phyloP scores from a whole-genome alignment of 2,329 filamentous ascomycete species.

The Penicillium digitatum region DNA sequence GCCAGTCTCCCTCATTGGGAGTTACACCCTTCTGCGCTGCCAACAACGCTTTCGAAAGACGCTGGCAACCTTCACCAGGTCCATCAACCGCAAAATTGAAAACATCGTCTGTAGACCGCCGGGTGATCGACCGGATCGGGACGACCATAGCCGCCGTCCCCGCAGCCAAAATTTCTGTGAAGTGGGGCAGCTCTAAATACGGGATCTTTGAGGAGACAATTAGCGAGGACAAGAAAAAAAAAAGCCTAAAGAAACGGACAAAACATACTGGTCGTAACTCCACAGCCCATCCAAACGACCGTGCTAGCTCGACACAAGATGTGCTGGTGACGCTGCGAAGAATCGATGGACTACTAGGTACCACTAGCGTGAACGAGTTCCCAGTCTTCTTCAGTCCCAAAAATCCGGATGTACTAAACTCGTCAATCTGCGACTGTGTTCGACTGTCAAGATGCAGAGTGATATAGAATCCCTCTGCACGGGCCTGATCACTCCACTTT shows the following conservation, averaged over 20 bases:
- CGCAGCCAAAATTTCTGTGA: slow-evolving; percentile 26
- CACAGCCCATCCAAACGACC: slow-evolving; percentile 32
- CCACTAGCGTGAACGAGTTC: slow-evolving; percentile 23
- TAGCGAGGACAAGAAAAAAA: too few species aligned
- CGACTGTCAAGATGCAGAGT: slow-evolving; percentile 34
- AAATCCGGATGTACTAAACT: slow-evolving; percentile 36
- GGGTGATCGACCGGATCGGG: slow-evolving; percentile 27
- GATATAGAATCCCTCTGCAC: slow-evolving; percentile 30
- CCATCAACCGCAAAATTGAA: not conserved
- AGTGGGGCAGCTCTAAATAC: slow-evolving; percentile 22
- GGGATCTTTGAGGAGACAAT: slow-evolving; percentile 8
- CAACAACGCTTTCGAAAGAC: not conserved
- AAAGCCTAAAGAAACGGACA: too few species aligned
- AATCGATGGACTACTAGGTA: slow-evolving; percentile 29
- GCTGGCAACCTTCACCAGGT: not conserved
- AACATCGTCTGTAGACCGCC: slow-evolving; percentile 10
- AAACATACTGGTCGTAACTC: slow-evolving; percentile 25
- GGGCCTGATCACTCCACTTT: slow-evolving; percentile 30
- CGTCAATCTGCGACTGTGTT: slow-evolving; percentile 33
- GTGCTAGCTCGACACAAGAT: slow-evolving; percentile 24
- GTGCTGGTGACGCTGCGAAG: slow-evolving; percentile 32
- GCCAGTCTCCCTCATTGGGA: not conserved
- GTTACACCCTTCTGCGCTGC: not conserved
- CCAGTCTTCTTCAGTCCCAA: slow-evolving; percentile 28
- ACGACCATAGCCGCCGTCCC: slow-evolving; percentile 27